phyloP scores from a whole-genome alignment of 108 stramenopile species.

The Fistulifera pelliculosa region DNA sequence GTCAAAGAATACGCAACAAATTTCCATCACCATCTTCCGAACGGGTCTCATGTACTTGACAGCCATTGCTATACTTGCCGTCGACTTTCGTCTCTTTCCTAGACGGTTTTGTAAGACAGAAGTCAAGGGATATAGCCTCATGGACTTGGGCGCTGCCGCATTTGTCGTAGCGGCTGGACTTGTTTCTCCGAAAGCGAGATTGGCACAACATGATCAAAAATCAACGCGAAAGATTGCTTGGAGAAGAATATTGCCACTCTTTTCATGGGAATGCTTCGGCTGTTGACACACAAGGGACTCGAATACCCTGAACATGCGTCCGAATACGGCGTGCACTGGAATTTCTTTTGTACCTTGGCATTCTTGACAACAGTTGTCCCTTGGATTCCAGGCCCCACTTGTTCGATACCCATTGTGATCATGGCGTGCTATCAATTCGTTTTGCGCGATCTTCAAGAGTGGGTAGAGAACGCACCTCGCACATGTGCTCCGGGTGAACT shows the following conservation, averaged over 20 bases:
- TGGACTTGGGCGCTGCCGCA: conserved; percentile 94
- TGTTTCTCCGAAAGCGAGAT: conserved; percentile 23
- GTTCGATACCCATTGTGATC: conserved; percentile 24
- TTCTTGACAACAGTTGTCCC: conserved; percentile 21
- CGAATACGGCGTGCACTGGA: conserved; percentile 99
- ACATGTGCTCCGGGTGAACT: conserved; percentile 11
- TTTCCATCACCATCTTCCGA: conserved; percentile 53
- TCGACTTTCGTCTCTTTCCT: conserved; percentile 90
- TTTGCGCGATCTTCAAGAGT: conserved; percentile 46
- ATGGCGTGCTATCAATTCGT: conserved; percentile 50
- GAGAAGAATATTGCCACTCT: conserved; percentile 43
- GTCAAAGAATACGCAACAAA: conserved; percentile 1
- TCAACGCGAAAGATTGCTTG: neutral
- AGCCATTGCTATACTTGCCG: conserved; percentile 85
- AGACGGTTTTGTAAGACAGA: conserved; percentile 93
- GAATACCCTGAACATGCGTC: conserved; percentile 92
- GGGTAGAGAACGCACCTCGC: conserved; percentile 55
- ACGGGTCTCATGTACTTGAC: conserved; percentile 67
- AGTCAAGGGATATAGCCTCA: conserved; percentile 79
- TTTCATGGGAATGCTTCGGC: conserved; percentile 63
- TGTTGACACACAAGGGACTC: conserved; percentile 63
- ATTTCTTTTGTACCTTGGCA: conserved; percentile 93
- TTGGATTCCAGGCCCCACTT: conserved; percentile 13
- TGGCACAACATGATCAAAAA: conserved; percentile 4
- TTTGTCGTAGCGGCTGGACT: conserved; percentile 82